These are phyloP conservation scores for Aspergillus homomorphus DNA, from an alignment of 495 filamentous ascomycete genomes.

Conservation along the genomic window DNA sequence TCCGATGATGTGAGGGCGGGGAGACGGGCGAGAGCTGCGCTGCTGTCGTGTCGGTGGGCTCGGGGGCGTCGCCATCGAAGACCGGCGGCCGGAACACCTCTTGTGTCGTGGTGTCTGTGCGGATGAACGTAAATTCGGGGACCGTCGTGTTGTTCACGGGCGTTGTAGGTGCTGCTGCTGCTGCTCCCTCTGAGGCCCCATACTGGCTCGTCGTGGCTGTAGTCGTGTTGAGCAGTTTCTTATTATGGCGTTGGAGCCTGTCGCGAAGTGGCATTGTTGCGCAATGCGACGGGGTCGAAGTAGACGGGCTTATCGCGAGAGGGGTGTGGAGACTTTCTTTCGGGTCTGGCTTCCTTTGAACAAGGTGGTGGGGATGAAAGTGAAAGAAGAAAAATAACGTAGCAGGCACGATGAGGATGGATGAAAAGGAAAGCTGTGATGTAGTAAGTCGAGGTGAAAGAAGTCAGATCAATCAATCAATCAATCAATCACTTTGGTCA, in stretches of 20 bases:
- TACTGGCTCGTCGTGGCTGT: conserved; percentile 18
- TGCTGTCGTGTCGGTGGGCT: conserved; percentile 14
- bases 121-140: conserved; percentile 79
- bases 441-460: too few species aligned
- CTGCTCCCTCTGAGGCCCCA: too few species aligned
- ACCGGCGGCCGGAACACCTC: conserved; percentile 70
- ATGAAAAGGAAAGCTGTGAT: too few species aligned
- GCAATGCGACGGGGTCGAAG: background rate
- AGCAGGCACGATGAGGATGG: background rate
- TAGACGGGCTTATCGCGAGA: conserved; percentile 11
- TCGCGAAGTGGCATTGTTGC: conserved; percentile 68
- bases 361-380: background rate
- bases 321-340: conserved; percentile 7
- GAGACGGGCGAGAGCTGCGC: conserved; percentile 27
- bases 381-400: background rate
- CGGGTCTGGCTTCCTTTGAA: too few species aligned
- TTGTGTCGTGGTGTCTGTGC: conserved; percentile 75
- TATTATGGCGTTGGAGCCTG: conserved; percentile 61
- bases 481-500: too few species aligned
- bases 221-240: conserved; percentile 52
- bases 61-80: conserved; percentile 41
- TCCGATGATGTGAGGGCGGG: conserved; percentile 41
- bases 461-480: too few species aligned
- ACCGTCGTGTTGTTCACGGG: conserved; percentile 24
- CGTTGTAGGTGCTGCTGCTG: conserved; percentile 1